These are phyloP conservation scores for Carex cristatella DNA, from an alignment of 176 grass and related monocot genomes.

Conservation along the genomic window DNA sequence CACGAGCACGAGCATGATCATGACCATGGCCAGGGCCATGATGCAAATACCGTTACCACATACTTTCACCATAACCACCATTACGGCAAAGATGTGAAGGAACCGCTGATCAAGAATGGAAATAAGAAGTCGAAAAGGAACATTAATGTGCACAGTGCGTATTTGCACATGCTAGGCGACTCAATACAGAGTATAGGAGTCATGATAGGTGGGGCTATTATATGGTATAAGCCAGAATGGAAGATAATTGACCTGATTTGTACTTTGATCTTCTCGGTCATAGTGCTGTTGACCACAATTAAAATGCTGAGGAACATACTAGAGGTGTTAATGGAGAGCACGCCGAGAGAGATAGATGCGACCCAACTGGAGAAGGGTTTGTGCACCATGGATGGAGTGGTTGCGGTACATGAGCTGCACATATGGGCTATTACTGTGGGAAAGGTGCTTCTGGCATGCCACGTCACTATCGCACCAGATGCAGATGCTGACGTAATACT, in stretches of 20 bases:
- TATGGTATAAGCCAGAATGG: slow-evolving; percentile 99
- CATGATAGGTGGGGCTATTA: slow-evolving; percentile 91
- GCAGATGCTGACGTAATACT: slow-evolving; percentile 72
- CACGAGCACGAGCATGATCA: slow-evolving; percentile 41
- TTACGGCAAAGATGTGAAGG: slow-evolving; percentile 39
- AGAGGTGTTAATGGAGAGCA: slow-evolving; percentile 96
- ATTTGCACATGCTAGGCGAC: slow-evolving; percentile 82
- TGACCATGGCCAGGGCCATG: slow-evolving; percentile 40
- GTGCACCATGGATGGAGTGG: slow-evolving; percentile 61
- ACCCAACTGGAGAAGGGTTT: slow-evolving; percentile 73
- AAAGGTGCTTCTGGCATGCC: slow-evolving; percentile 88
- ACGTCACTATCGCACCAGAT: slow-evolving; percentile 62
- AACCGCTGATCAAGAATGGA: slow-evolving; percentile 51
- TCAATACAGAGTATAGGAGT: slow-evolving; percentile 92
- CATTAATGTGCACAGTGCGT: slow-evolving; percentile 96
- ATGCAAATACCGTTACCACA: slow-evolving; percentile 35
- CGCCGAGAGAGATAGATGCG: slow-evolving; percentile 76
- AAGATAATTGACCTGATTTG: slow-evolving; percentile 99
- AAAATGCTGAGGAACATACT: slow-evolving; percentile 88
- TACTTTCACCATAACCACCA: slow-evolving; percentile 48
- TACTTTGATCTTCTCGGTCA: slow-evolving; percentile 88
- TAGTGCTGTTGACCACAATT: slow-evolving; percentile 78
- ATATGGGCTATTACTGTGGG: slow-evolving; percentile 99
- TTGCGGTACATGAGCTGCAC: slow-evolving; percentile 86
- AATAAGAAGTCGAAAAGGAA: slow-evolving; percentile 62